phyloP scores from a whole-genome alignment of 2,329 filamentous ascomycete species.

The Apiospora kogelbergensis region DNA sequence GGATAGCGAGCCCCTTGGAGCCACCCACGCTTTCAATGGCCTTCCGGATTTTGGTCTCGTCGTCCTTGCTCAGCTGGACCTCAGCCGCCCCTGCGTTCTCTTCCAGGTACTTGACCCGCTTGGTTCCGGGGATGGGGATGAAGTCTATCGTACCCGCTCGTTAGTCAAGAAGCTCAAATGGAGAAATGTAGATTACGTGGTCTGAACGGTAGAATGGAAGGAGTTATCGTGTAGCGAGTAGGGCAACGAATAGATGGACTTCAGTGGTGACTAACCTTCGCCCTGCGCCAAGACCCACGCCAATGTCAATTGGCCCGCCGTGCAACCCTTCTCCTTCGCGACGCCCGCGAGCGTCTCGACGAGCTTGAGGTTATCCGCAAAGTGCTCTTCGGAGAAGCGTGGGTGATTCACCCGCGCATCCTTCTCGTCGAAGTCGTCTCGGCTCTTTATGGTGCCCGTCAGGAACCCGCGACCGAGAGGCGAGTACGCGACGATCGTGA shows the following conservation, averaged over 20 bases:
- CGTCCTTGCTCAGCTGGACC: conserved; percentile 34
- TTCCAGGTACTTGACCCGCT: conserved; percentile 31
- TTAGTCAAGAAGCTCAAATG: conserved; percentile 46
- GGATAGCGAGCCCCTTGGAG: conserved; percentile 14
- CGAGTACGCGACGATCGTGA: conserved; percentile 53
- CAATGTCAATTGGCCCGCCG: conserved; percentile 51
- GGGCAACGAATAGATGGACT: not conserved
- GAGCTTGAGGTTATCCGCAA: conserved; percentile 46
- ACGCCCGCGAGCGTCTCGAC: conserved; percentile 26
- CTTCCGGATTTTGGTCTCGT: conserved; percentile 35
- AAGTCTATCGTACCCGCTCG: conserved; percentile 66
- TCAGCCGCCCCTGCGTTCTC: conserved; percentile 33
- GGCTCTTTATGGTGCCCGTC: conserved; percentile 35
- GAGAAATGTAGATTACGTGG: not conserved
- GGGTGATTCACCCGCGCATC: conserved; percentile 42
- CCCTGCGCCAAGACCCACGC: conserved; percentile 54
- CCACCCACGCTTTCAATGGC: conserved; percentile 31
- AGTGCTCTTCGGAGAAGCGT: conserved; percentile 46
- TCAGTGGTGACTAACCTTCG: conserved; percentile 26
- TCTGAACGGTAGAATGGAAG: not conserved
- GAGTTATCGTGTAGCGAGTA: not conserved
- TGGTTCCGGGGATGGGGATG: conserved; percentile 37
- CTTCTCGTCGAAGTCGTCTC: conserved; percentile 40
- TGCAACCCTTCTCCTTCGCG: conserved; percentile 36
- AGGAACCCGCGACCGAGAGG: conserved; percentile 31